phyloP scores from a whole-genome alignment of 2,329 filamentous ascomycete genomes.

The Cephalotrichum gorgonifer region DNA sequence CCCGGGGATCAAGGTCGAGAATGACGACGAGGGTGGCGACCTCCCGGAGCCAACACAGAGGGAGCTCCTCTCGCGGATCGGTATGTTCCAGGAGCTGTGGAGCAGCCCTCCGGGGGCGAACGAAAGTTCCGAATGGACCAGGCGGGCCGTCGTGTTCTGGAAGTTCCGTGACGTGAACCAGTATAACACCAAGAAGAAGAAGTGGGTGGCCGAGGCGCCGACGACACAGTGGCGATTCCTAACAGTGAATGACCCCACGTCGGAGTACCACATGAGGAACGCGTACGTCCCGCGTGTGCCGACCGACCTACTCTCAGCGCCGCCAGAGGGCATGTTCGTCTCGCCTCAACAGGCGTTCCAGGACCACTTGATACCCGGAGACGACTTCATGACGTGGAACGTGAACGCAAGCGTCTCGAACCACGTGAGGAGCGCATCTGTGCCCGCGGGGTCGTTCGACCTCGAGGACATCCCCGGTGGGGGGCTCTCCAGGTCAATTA shows the following conservation, averaged over 20 bases:
- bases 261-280: conserved; percentile 45
- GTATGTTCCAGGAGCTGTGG: conserved; percentile 59
- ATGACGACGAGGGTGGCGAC: background rate
- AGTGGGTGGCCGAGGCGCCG: conserved; percentile 8
- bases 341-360: background rate
- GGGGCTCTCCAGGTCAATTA: conserved; percentile 46
- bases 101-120: conserved; percentile 28
- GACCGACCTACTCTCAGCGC: background rate
- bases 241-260: conserved; percentile 48
- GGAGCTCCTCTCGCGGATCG: conserved; percentile 48
- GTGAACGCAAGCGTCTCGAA: background rate
- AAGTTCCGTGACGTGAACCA: conserved; percentile 45
- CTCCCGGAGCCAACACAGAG: conserved; percentile 7
- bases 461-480: conserved; percentile 20
- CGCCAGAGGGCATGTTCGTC: background rate
- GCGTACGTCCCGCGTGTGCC: conserved; percentile 15
- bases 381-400: background rate
- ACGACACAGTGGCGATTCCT: conserved; percentile 43
- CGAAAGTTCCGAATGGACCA: conserved; percentile 37
- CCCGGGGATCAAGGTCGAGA: conserved; percentile 19
- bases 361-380: background rate
- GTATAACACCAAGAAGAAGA: conserved; percentile 15
- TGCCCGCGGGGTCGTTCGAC: background rate
- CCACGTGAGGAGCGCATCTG: background rate
- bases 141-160: conserved; percentile 53